Conservation (phyloP, 2,329 filamentous ascomycete genomes). For the Aspergillus intermedius region DNA sequence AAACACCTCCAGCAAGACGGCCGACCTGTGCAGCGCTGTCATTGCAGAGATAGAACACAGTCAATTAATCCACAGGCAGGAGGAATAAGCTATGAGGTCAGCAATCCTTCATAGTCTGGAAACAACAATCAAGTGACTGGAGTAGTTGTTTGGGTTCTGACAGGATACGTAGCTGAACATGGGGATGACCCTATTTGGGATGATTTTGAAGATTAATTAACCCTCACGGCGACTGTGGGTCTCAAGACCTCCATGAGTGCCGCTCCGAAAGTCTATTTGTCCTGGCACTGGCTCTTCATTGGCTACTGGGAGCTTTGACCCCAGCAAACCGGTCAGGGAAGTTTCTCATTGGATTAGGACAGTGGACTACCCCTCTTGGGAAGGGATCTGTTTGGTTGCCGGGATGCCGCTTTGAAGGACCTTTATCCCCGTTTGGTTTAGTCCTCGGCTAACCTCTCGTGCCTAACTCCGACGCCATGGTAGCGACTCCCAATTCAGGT, state of each 20-base stretch:
- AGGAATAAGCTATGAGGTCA: not conserved
- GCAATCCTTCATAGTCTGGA: too few relatives aligned
- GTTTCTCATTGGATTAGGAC: conserved; percentile 6
- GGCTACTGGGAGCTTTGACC: conserved; percentile 2
- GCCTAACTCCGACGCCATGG: conserved; percentile 1
- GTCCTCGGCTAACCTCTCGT: not conserved
- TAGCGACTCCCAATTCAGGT: not conserved
- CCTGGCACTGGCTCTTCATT: not conserved
- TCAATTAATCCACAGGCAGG: not conserved
- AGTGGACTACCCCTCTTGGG: conserved; percentile 2
- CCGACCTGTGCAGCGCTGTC: conserved; percentile 3
- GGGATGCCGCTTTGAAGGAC: conserved; percentile 5
- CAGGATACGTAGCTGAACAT: conserved; percentile 3
- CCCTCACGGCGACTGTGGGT: conserved; percentile 1
- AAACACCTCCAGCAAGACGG: conserved; percentile 3
- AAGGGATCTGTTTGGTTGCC: conserved; percentile 12
- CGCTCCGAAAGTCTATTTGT: conserved; percentile 9
- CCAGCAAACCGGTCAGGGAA: not conserved
- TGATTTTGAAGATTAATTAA: not conserved
- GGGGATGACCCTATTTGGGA: not conserved
- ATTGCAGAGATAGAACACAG: conserved; percentile 4
- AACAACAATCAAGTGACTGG: not conserved
- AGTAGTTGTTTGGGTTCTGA: not conserved
- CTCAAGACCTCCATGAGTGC: conserved; percentile 7
- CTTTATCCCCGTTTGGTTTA: conserved; percentile 3